These are phyloP conservation scores for Fusarium sp. DNA, from an alignment of 2,329 filamentous ascomycete species.

Conservation along the genomic window DNA sequence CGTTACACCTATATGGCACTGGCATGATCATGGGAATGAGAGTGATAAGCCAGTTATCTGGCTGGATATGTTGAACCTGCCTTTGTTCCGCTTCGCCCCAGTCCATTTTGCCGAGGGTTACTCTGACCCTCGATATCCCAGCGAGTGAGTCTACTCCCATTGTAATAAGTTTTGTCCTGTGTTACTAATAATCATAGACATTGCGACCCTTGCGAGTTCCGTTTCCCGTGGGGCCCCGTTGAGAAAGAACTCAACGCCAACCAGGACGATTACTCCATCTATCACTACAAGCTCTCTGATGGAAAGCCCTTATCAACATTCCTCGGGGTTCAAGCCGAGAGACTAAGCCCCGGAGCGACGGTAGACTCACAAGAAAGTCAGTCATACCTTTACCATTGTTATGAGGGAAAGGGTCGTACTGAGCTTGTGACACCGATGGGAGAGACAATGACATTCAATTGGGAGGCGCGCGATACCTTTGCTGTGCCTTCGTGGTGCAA, in stretches of 20 bases:
- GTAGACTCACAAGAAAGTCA: constrained; percentile 59
- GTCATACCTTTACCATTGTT: constrained; percentile 67
- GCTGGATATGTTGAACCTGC: constrained; percentile 69
- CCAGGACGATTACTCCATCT: constrained; percentile 48
- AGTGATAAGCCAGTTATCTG: constrained; percentile 67
- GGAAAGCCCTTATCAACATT: constrained; percentile 57
- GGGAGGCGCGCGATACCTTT: constrained; percentile 66
- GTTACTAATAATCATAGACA: constrained; percentile 24
- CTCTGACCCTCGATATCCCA: constrained; percentile 62
- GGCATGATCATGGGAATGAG: constrained; percentile 72
- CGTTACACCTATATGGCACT: constrained; percentile 70
- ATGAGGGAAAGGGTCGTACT: constrained; percentile 61
- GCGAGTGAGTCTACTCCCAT: constrained; percentile 49
- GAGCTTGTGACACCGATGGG: constrained; percentile 53
- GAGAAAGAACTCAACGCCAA: constrained; percentile 54
- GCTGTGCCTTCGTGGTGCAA: constrained; percentile 66
- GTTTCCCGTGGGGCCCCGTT: constrained; percentile 61
- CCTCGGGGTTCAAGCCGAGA: constrained; percentile 63
- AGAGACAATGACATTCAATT: constrained; percentile 54
- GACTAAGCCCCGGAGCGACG: constrained; percentile 56
- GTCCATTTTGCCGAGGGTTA: constrained; percentile 69
- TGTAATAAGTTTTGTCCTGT: fast-evolving
- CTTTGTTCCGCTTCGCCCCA: constrained; percentile 63
- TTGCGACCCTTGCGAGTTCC: constrained; percentile 56
- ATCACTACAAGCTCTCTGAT: constrained; percentile 54